A percentile compares a stretch with the other conserved stretches of the same genome.
phyloP scores from a whole-genome alignment of 2,329 filamentous ascomycete genomes.

The Trichophyton verrucosum region DNA sequence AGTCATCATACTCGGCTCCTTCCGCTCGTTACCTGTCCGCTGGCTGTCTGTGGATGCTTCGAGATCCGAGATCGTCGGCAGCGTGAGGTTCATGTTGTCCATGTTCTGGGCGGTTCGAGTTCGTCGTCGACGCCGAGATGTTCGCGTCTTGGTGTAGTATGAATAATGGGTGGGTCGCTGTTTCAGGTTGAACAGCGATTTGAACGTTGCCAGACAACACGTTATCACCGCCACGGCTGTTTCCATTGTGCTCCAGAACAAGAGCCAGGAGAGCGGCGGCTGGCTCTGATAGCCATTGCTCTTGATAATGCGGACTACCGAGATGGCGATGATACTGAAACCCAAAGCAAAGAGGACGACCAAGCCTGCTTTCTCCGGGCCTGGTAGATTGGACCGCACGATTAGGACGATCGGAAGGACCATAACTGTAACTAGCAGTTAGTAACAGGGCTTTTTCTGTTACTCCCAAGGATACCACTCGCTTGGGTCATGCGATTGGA shows the following conservation, averaged over 20 bases:
- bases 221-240: slow-evolving; percentile 9
- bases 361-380: slow-evolving; percentile 8
- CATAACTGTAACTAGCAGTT: slow-evolving; percentile 7
- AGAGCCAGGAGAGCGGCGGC: slow-evolving; percentile 9
- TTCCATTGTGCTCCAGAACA: slow-evolving; percentile 12
- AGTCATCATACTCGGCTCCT: not conserved
- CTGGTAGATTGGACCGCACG: slow-evolving; percentile 7
- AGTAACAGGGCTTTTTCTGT: not conserved
- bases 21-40: not conserved
- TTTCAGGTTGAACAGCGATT: slow-evolving; percentile 9
- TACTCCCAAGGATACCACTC: too few species aligned
- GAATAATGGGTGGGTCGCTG: not conserved
- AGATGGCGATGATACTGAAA: slow-evolving; percentile 9
- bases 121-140: not conserved
- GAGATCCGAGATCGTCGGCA: not conserved
- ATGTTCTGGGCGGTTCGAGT: not conserved
- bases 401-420: slow-evolving; percentile 8
- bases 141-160: not conserved
- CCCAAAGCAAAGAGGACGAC: slow-evolving; percentile 9
- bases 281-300: slow-evolving; percentile 8
- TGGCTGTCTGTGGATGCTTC: not conserved
- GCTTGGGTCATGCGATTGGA: not conserved
- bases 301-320: slow-evolving; percentile 9
- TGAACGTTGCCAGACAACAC: slow-evolving; percentile 11
- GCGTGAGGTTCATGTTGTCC: not conserved